Conservation (phyloP, 2,329 filamentous ascomycete species). For the Aureobasidium sp. region DNA sequence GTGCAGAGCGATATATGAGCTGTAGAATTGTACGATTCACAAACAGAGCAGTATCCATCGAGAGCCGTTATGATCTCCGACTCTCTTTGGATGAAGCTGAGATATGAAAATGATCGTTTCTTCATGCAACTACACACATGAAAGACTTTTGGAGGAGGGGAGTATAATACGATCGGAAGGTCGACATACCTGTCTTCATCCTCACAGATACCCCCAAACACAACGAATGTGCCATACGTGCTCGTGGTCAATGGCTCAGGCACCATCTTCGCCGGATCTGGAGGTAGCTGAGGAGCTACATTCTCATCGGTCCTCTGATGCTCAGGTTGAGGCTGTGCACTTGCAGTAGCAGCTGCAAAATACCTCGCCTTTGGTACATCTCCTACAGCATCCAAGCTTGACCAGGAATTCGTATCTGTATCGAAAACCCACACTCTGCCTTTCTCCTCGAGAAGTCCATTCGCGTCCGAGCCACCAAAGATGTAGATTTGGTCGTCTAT, state of each 20-base stretch:
- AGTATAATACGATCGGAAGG: not conserved
- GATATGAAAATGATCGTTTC: not conserved
- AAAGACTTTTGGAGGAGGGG: not conserved
- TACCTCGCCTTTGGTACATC: conserved; percentile 22
- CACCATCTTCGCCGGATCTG: conserved; percentile 32
- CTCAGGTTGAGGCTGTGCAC: conserved; percentile 31
- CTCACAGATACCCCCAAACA: conserved; percentile 38
- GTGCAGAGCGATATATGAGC: not conserved
- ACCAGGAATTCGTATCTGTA: conserved; percentile 34
- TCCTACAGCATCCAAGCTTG: conserved; percentile 28
- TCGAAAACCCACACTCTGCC: conserved; percentile 38
- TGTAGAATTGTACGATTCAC: not conserved
- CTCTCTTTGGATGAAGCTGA: not conserved
- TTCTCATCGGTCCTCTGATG: conserved; percentile 20
- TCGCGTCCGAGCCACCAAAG: conserved; percentile 30
- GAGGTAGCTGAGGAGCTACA: conserved; percentile 29
- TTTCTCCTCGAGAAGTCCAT: conserved; percentile 20
- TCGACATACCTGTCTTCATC: conserved; percentile 15
- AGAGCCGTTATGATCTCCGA: not conserved
- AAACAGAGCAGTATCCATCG: not conserved
- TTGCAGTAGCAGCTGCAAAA: conserved; percentile 30
- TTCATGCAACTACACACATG: not conserved
- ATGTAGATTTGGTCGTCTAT: conserved; percentile 38
- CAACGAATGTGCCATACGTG: conserved; percentile 42
- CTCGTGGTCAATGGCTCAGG: conserved; percentile 32